Conservation (phyloP, 1,284 basidiomycete species). For the Ganoderma meredithae region DNA sequence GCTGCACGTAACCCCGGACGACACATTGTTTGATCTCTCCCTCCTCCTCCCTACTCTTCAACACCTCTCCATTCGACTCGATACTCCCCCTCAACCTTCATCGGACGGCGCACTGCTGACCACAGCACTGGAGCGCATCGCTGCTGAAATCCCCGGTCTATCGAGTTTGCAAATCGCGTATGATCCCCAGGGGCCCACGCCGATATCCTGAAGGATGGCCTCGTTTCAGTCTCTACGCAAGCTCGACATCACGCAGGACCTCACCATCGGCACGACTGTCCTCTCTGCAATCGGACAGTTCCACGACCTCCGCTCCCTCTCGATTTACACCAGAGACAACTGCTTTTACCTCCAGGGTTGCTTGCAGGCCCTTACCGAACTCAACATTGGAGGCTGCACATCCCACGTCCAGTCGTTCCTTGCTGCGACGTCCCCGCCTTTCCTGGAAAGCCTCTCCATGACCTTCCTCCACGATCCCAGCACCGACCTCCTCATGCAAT, state of each 20-base stretch:
- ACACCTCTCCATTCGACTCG: neutral
- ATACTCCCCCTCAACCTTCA: neutral
- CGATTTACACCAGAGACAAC: neutral
- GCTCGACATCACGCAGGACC: neutral
- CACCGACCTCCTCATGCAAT: neutral
- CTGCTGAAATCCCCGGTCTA: neutral
- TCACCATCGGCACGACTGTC: neutral
- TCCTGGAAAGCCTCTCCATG: neutral
- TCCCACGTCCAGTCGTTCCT: slow-evolving; percentile 1
- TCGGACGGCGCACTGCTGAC: neutral
- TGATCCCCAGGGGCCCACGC: neutral
- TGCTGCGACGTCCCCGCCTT: neutral
- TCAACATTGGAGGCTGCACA: neutral
- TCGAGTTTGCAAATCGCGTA: neutral
- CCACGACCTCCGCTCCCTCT: neutral
- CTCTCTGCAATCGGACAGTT: neutral
- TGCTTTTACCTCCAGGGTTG: neutral
- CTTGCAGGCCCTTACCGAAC: neutral
- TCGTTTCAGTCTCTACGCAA: neutral
- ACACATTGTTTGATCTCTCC: no score
- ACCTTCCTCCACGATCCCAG: neutral
- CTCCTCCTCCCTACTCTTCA: neutral
- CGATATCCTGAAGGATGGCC: neutral
- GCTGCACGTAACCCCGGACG: neutral
- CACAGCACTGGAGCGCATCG: neutral